Evolutionary conservation across 441 rosid genomes (phyloP).

Genomic region (Capsella rubella): DNA sequence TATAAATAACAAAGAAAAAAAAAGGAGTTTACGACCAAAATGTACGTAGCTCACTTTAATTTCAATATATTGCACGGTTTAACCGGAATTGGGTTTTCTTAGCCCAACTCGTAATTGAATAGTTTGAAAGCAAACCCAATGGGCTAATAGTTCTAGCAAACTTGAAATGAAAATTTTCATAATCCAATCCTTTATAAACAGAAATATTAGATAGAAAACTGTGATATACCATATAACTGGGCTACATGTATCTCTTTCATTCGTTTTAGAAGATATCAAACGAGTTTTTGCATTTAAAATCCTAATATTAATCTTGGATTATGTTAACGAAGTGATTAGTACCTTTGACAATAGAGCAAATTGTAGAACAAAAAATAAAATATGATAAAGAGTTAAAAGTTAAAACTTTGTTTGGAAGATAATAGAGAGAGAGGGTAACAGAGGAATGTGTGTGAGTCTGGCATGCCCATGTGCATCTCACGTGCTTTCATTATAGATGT

Average conservation of each 20-base stretch:
- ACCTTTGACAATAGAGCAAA: not conserved
- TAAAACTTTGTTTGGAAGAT: no score
- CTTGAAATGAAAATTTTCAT: not conserved
- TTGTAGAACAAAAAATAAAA: not conserved
- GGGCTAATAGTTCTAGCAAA: constrained; percentile 11
- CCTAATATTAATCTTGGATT: not conserved
- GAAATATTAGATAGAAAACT: not conserved
- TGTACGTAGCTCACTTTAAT: not conserved
- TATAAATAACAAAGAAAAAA: not conserved
- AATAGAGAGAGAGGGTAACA: constrained; percentile 24
- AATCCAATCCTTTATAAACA: not conserved
- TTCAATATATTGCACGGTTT: not conserved
- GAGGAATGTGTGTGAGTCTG: constrained; percentile 37
- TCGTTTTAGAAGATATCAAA: not conserved
- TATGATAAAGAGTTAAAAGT: not conserved
- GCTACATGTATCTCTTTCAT: not conserved
- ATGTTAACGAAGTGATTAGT: not conserved
- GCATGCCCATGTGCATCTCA: constrained; percentile 38
- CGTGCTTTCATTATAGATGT: constrained; percentile 33
- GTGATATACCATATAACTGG: not conserved
- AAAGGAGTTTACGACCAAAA: not conserved
- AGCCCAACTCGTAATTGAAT: not conserved
- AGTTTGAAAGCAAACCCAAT: constrained; percentile 12
- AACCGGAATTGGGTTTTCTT: not conserved
- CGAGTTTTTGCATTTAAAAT: not conserved